Evolutionary conservation across 129 eudicot species (phyloP).

Genomic region (Sambucus nigra): DNA sequence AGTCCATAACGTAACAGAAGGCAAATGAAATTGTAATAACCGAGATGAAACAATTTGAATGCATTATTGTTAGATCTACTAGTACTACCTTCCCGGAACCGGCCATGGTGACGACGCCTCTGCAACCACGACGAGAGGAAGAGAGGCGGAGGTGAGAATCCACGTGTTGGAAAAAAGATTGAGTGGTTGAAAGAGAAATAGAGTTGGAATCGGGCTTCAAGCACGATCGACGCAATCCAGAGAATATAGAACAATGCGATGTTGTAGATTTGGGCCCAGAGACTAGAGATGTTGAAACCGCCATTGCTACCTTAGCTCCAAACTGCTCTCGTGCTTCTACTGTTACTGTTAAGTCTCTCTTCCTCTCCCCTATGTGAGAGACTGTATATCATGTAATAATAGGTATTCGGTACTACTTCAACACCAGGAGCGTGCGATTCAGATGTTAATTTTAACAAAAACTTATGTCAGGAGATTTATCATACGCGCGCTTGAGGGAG

Average conservation of each 20-base stretch:
- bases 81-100: conserved; percentile 95
- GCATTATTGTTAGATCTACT: no score
- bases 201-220: conserved; percentile 22
- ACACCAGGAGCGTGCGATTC: no score
- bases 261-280: conserved; percentile 19
- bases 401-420: no score
- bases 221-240: conserved; percentile 27
- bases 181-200: conserved; percentile 27
- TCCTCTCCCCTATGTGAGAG: conserved; percentile 1
- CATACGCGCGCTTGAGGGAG: no score
- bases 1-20: no score
- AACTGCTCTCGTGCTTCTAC: background rate
- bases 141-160: conserved; percentile 55
- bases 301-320: conserved; percentile 24
- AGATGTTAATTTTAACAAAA: no score
- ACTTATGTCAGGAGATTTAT: no score
- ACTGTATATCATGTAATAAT: no score
- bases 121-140: conserved; percentile 35
- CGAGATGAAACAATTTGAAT: background rate
- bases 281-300: conserved; percentile 21
- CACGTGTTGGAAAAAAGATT: conserved; percentile 51
- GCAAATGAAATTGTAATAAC: no score
- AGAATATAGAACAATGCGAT: conserved; percentile 13
- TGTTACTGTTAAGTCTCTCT: background rate
- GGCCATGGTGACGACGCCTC: conserved; percentile 81